Evolutionary conservation across 106 monocot genomes (phyloP), one percentile per base, ranked within the genome.

Genomic region (Agapanthus africanus): DNA sequence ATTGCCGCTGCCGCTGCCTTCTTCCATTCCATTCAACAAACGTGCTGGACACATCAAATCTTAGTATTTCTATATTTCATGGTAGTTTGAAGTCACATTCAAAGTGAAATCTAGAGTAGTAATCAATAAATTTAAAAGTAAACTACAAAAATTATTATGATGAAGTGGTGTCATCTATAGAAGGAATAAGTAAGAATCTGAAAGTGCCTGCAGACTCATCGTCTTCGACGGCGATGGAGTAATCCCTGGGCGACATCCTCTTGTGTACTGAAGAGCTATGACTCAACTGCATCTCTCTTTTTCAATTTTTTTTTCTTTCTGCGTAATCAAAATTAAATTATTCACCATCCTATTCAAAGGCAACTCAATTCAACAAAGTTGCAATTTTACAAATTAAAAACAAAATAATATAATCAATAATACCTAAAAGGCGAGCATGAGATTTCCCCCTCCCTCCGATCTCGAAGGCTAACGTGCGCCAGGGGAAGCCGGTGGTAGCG

Each of bases 181-280:
- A 59, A 30, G 6, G 22, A 57, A 18, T 59, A 37, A 35, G 18
- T 35, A 66, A 54, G 39, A 37, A 21, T 72, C 82, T 75, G 69
- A 77, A 68, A 16, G 40, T 37, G 27, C 76, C 81, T 33, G 65
- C 74, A 35, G 51, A 51, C 3, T 67, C 67, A 54, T 79, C 75
- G 27, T 41, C 63, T n/a, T 27, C 69, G 36, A 21, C 40, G 7
- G 11, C 2, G 32, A 47, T 31, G 35, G 51, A 60, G 44, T 78
- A 51, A 51, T 90, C 90, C 78, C 64, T 90, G 3, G 83, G 62
- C 44, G 83, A 66, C 89, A 79, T 79, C 50, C 90, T 73, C 56
- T 90, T 90, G 80, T 90, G 70, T 2, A 73, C 68, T 5, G 83
- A 83, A 3, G 80, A 80, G 65, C 54, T 78, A 65, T 76, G 75